Conservation (phyloP, 2,329 filamentous ascomycete species). For the Diplodia mutila region DNA sequence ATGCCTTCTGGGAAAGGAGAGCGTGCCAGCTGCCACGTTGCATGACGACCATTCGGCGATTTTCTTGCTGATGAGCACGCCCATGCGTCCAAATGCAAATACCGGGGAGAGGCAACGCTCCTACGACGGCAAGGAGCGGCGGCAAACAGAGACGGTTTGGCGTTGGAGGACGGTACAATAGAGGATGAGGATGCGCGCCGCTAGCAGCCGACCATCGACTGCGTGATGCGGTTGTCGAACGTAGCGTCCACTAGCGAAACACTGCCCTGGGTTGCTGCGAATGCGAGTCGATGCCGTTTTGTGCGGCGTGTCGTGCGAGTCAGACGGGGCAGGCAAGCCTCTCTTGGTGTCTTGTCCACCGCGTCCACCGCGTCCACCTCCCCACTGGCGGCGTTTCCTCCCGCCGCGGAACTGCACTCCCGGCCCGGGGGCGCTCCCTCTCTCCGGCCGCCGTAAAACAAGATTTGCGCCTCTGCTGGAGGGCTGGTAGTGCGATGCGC, state of each 20-base stretch:
- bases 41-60: slow-evolving; percentile 7
- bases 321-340: not conserved
- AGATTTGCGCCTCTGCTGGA: no score
- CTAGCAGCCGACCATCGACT: slow-evolving; percentile 11
- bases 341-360: not conserved
- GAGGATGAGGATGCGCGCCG: slow-evolving; percentile 1
- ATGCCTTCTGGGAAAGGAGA: not conserved
- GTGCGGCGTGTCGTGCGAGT: not conserved
- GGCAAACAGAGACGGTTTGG: not conserved
- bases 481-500: not conserved
- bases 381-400: not conserved
- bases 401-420: not conserved
- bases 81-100: not conserved
- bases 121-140: not conserved
- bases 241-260: slow-evolving; percentile 14
- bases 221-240: slow-evolving; percentile 7
- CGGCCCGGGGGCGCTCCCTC: not conserved
- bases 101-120: not conserved
- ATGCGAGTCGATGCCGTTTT: not conserved
- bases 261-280: not conserved
- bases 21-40: not conserved
- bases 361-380: no score
- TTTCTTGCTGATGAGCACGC: not conserved
- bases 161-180: no score
- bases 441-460: no score